Conservation (phyloP, 23 red algal genomes). For the Cyanidioschyzon merolae region DNA sequence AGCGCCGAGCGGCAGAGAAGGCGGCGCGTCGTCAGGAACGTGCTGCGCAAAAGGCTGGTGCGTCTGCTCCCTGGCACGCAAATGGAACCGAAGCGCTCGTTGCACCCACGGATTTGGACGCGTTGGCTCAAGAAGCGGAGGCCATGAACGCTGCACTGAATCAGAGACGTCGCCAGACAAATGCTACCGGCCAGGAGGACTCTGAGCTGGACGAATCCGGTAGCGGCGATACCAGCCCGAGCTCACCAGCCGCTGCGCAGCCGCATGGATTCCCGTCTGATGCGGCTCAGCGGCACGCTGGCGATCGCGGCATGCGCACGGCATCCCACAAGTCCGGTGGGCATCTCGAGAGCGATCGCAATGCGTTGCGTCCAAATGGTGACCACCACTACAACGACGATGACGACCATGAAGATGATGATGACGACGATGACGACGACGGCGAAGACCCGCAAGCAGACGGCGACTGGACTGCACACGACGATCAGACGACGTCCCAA, state of each 20-base stretch:
- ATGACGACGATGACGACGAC: conserved; percentile 18
- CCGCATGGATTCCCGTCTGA: too few species aligned
- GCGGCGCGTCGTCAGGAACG: conserved; percentile 14
- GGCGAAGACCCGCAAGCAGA: too few species aligned
- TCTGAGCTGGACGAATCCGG: conserved; percentile 59
- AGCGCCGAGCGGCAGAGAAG: conserved; percentile 16
- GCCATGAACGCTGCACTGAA: not conserved
- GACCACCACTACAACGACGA: not conserved
- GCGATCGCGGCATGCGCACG: not conserved
- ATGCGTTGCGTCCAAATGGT: not conserved
- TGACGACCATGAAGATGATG: not conserved
- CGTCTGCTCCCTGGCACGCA: not conserved
- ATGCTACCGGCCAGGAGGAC: conserved; percentile 5
- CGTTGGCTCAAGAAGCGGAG: conserved; percentile 30
- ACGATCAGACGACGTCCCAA: not conserved
- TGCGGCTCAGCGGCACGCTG: too few species aligned
- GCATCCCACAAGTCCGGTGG: not conserved
- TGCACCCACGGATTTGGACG: conserved; percentile 1
- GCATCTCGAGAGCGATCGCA: not conserved
- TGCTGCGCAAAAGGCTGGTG: not conserved
- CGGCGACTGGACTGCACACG: conserved; percentile 9
- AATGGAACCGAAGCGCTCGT: conserved; percentile 20
- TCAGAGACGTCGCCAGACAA: not conserved
- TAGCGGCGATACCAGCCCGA: conserved; percentile 8
- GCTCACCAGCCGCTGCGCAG: too few species aligned